These are phyloP conservation scores for Pyracantha coccinea DNA, from an alignment of 331 rosid species.

Conservation along the genomic window DNA sequence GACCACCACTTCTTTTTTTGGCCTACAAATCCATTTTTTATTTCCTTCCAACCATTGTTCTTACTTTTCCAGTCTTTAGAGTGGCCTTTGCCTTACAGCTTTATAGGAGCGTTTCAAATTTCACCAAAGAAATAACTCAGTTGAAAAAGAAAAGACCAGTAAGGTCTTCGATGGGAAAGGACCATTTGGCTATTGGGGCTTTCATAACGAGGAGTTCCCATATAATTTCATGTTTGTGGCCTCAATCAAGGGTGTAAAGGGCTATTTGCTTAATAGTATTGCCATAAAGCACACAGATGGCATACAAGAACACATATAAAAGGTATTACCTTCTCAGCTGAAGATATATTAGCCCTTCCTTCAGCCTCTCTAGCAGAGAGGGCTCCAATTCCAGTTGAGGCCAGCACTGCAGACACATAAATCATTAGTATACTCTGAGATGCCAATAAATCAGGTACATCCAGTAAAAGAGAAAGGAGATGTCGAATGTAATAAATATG, in stretches of 20 bases:
- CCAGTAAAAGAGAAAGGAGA: not conserved
- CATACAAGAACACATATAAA: not conserved
- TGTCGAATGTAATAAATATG: not conserved
- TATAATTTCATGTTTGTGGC: not conserved
- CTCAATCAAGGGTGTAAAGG: not conserved
- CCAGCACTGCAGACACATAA: conserved; percentile 62
- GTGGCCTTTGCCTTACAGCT: not conserved
- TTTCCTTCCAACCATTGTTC: not conserved
- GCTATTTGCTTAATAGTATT: not conserved
- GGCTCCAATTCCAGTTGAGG: conserved; percentile 87
- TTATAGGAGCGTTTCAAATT: not conserved
- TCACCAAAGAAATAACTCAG: not conserved
- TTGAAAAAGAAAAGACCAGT: not conserved
- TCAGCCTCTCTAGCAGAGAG: conserved; percentile 96
- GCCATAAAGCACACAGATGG: not conserved
- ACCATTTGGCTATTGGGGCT: not conserved
- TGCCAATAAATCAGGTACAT: not conserved
- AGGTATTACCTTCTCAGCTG: conserved; percentile 76
- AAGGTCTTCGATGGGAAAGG: not conserved
- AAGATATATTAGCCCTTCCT: conserved; percentile 81
- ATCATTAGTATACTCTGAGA: not conserved
- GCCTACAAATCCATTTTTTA: not conserved
- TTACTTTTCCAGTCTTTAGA: not conserved
- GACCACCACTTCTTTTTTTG: not conserved
- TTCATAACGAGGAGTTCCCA: not conserved